Base-by-base conservation (phyloP, 371 early-diverging fungal genomes). In the Rhizomucor miehei region DNA sequence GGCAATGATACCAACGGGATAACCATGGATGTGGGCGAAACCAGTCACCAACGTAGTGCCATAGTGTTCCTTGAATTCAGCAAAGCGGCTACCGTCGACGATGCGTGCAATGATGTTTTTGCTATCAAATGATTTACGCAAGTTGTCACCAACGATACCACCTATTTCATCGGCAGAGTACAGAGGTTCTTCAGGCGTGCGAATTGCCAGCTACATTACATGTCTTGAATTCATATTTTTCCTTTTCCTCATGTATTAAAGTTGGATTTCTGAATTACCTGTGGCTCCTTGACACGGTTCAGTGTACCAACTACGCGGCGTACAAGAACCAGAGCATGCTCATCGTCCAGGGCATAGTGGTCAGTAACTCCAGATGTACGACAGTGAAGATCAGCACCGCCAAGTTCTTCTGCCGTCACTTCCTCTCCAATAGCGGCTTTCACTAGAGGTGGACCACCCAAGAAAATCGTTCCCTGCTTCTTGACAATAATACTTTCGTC, bases 361-460 rank as follows among this genome's bases (percentile, higher is more conserved):
- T 98, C 99, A 11, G 97, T 96, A 20, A 95, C 95, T 59, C 96
- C 96, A 12, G 94, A 94, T 11, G 87, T 89, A 56, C 89, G 84
- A 84, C 97, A 95, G 69, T 98, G 99, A 65, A 97, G 80, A 68
- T 97, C 98, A 14, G 93, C 98, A 47, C 98, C 98, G 59, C 98
- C 98, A 46, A 98, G 82, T 25, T 95, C 94, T 71, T 98, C 98
- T 10, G 95, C 93, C 41, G 90, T 84, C 25, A 98, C 91, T 4
- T 88, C 87, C 71, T 98, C 98, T 55, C 98, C 98, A 48, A 98
- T 97, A 8, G 98, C 98, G 3, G 98, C 98, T 68, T 92, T 91
- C 14, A 98, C 98, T 53, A 94, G 69, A 40, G 98, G 98, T 44
- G 98, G 98, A 2, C 98, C 98, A 11, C 86, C 98, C 70, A 97